Evolutionary conservation across 169 alveolate genomes (phyloP).

Genomic region (Eimeria falciformis): DNA sequence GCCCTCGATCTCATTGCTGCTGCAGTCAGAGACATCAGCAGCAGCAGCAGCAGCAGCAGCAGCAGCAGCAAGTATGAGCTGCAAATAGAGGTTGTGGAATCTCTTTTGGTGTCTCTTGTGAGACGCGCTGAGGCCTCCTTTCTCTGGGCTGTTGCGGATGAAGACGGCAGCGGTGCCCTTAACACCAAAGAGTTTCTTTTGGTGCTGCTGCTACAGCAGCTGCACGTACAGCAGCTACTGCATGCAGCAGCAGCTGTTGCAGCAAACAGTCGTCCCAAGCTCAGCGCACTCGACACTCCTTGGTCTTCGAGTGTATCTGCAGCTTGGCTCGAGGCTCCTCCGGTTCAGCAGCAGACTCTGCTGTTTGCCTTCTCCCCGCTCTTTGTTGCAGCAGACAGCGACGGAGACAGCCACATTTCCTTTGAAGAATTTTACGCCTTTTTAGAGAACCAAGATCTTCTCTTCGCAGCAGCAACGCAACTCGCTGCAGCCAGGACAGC

Average conservation of each 20-base stretch:
- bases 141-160: conserved; percentile 20
- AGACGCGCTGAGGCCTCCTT: background rate
- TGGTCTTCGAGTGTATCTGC: conserved; percentile 9
- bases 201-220: conserved; percentile 61
- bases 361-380: background rate
- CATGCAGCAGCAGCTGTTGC: conserved; percentile 41
- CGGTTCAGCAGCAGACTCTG: conserved; percentile 29
- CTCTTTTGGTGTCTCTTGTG: background rate
- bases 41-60: conserved; percentile 45
- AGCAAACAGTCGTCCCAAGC: background rate
- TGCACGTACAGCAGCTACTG: conserved; percentile 37
- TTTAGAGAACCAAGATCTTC: background rate
- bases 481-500: background rate
- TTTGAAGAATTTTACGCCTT: background rate
- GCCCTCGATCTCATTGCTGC: conserved; percentile 4
- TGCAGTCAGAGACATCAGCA: background rate
- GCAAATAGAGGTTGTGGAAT: conserved; percentile 19
- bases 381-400: conserved; percentile 40
- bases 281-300: conserved; percentile 11
- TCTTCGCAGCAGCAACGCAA: background rate
- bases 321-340: conserved; percentile 37
- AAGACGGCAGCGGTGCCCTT: background rate
- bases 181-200: background rate
- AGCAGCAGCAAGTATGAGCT: conserved; percentile 21
- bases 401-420: background rate